phyloP scores from a whole-genome alignment of 345 rosid genomes.

The Pistacia vera region DNA sequence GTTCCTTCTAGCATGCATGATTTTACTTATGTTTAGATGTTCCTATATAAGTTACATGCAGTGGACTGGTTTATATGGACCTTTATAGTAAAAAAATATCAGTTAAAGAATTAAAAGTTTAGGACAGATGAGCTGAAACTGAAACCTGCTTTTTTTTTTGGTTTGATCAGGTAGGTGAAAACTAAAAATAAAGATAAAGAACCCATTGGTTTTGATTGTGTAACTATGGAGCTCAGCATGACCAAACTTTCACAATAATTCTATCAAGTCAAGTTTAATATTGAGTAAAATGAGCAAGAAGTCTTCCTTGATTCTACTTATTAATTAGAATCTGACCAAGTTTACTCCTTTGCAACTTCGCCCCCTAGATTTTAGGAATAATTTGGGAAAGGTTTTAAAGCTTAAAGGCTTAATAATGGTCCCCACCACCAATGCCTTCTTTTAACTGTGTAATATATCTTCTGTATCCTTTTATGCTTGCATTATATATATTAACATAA shows the following conservation, averaged over 20 bases:
- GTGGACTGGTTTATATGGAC: neutral
- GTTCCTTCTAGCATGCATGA: no score
- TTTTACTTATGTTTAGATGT: no score
- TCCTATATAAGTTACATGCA: neutral
- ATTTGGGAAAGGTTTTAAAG: neutral
- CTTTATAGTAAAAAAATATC: neutral
- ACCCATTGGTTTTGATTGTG: no score
- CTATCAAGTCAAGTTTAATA: neutral
- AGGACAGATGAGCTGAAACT: neutral
- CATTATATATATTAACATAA: neutral
- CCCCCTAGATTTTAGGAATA: neutral
- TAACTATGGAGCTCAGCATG: neutral
- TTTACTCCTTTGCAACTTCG: neutral
- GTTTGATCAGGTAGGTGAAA: neutral
- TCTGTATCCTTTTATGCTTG: conserved; percentile 8
- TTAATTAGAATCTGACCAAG: neutral
- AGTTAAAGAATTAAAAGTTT: neutral
- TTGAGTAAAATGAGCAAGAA: neutral
- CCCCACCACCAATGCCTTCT: conserved; percentile 9
- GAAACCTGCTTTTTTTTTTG: neutral
- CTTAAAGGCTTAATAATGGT: conserved; percentile 12
- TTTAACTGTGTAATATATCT: neutral
- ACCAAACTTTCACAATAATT: neutral
- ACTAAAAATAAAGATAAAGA: no score
- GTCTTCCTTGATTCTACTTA: neutral